Base-by-base conservation (phyloP, 768 basidiomycete genomes). In the Favolaschia claudopus region DNA sequence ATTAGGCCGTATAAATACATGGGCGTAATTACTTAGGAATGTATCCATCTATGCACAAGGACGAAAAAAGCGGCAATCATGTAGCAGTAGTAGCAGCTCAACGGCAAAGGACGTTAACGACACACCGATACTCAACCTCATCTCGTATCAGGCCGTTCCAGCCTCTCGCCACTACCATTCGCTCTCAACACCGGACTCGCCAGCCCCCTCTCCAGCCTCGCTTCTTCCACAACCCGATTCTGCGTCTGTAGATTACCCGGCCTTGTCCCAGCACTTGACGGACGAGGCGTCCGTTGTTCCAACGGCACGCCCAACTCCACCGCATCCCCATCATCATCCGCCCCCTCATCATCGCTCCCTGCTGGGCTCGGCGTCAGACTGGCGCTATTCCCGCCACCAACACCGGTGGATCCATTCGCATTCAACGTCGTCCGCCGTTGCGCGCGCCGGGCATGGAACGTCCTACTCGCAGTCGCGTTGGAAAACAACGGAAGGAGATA, bases 401-500 rank as follows among this genome's bases (percentile, higher is more conserved):
- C n/a, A n/a, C n/a, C n/a, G n/a, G n/a, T n/a, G n/a, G n/a, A n/a
- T n/a, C n/a, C n/a, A n/a, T n/a, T n/a, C n/a, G n/a, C n/a, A n/a
- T n/a, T n/a, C n/a, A n/a, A n/a, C 15, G 78, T 71, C 5, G 76
- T 69, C 14, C 74, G 73, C 60, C 88, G 77, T 42, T 89, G 81
- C 7, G 88, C 88, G 44, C 85, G 78, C 28, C 91, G 85, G 3
- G 93, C 92, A 67, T 95, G 88, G 80, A 92, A 93, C 60, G 89
- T 89, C 66, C 93, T 81, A 63, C 90, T 92, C 17, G 93, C 93
- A 0, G 93, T 94, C 15, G 92, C 92, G 69, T 95, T 95, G 44
- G 93, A 93, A 78, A 95, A 99, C 33, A 98, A 78, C 20, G 96
- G 96, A 3, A 99, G 75, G 19, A 99, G 78, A 72, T 96, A 99